Conservation (phyloP, 371 early-diverging fungal genomes). For the Lichtheimia corymbifera region DNA sequence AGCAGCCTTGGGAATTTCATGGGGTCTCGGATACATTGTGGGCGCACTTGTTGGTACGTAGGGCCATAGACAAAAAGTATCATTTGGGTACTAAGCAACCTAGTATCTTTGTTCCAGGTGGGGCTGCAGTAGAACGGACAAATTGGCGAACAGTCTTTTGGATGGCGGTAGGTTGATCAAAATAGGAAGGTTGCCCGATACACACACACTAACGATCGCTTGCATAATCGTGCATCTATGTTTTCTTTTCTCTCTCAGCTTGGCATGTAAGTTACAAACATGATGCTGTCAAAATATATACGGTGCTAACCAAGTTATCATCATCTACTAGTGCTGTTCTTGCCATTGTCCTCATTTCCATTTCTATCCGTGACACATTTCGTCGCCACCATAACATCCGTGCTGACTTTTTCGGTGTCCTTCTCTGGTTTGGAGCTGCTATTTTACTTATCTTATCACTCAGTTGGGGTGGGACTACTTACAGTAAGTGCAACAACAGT, state of each 20-base stretch:
- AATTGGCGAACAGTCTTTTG: conserved; percentile 45
- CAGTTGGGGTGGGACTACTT: conserved; percentile 46
- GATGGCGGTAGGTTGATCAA: conserved; percentile 33
- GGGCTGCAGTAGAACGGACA: conserved; percentile 26
- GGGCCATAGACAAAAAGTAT: background rate
- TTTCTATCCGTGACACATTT: conserved; percentile 16
- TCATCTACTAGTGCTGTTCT: conserved; percentile 28
- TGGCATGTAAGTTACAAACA: conserved; percentile 29
- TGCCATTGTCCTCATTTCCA: conserved; percentile 21
- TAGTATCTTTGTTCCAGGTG: conserved; percentile 20
- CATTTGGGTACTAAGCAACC: background rate
- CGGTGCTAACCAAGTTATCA: background rate
- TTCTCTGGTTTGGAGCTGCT: conserved; percentile 29
- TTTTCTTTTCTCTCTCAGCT: conserved; percentile 16
- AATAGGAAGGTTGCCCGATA: background rate
- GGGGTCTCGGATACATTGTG: conserved; percentile 57
- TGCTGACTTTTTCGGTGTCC: conserved; percentile 31
- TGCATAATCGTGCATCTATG: no score
- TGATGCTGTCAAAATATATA: background rate
- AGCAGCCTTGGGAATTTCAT: conserved; percentile 51
- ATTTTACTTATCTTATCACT: conserved; percentile 33
- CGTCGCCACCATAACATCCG: conserved; percentile 6
- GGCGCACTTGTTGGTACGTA: conserved; percentile 56
- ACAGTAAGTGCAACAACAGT: conserved; percentile 23
- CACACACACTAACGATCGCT: no score